Base-by-base conservation (phyloP, 306 rosid genomes). In the Gleditsia sinensis region DNA sequence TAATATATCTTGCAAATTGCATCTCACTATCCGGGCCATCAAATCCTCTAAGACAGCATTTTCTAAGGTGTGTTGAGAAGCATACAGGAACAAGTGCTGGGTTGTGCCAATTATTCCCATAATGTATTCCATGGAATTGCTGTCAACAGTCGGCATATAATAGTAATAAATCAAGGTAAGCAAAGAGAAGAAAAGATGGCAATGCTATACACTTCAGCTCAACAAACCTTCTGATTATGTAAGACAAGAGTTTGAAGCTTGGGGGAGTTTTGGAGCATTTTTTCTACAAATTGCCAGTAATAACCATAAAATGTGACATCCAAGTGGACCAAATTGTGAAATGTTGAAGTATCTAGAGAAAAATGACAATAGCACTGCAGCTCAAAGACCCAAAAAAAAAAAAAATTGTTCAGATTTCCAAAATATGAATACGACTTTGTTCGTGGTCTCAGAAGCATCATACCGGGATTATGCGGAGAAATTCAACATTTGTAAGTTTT, bases 201-300 rank as follows among this genome's bases (percentile, higher is more conserved):
- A 39, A 39, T 39, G 10, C n/a, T n/a, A n/a, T n/a, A n/a, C n/a
- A n/a, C n/a, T n/a, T n/a, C n/a, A n/a, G n/a, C n/a, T n/a, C n/a
- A 39, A 39, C 13, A 13, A 39, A 63, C 74, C 78, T 72, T 8
- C n/a, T n/a, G n/a, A n/a, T n/a, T n/a, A 0, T 30, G 0, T 20
- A 72, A 0, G 3, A 16, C 14, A 17, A 79, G 63, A 17, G 7
- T 48, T 72, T 46, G 69, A 33, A 72, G 62, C 13, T n/a, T 65
- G 0, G 75, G 78, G 30, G 46, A 23, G 3, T 5, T 12, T 2
- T 25, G 13, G 14, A 79, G 75, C 3, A 69, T 0, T 23, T 21
- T 10, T 1, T 20, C 2, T 2, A 60, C 0, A 32, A 36, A 14
- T 2, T 6, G 6, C 63, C 51, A 5, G 1, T 2, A 2, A 11